Evolutionary conservation across 2,329 filamentous ascomycete genomes (phyloP), one percentile per base, ranked within the genome.

Genomic region (Tolypocladium album): DNA sequence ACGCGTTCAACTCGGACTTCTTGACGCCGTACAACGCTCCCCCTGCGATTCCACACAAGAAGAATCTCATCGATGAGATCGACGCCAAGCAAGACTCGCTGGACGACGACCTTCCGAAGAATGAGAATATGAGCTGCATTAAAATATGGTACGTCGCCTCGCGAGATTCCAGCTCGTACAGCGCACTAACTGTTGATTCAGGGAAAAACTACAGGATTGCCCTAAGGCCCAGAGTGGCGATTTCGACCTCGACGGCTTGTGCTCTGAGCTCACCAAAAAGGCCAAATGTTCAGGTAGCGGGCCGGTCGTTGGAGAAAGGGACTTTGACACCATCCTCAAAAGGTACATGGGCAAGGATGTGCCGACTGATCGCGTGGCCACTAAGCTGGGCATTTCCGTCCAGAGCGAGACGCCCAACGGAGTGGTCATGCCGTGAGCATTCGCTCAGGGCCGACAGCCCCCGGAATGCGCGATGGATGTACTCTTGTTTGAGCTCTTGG

Each of bases 211-310:
- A 27, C 90, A 95, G 76, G 85, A 83, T 42, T 95, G 92, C 73
- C 87, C 91, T 62, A 92, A 89, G 71, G 94, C 96, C 67, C 89
- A 92, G 70, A 89, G 85, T 61, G 92, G 92, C 67, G 92, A 95
- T 67, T 91, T 97, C 65, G 94, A 99, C 66, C 88, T 99, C 56
- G 94, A 99, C 70, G 87, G 88, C 40, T 82, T 99, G 31, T 99
- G 94, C 76, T 89, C 88, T 5, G 92, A 99, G 71, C 84, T 99
- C 17, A 90, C 93, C 64, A 90, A 92, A 72, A 99, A 99, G 78
- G 94, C 94, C 61, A 94, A 93, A 71, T 99, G 94, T 74, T 96
- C 92, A 0, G 90, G 96, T 66, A 88, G 82, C 22, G 93, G 94
- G 20, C 90, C 95, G 15, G 90, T 96, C 22, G 89, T 99, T 31